Percentiles rank a stretch among this genome's conserved stretches.
Conservation (phyloP, 2,329 filamentous ascomycete genomes). For the Neocatenulostroma microsporum region DNA sequence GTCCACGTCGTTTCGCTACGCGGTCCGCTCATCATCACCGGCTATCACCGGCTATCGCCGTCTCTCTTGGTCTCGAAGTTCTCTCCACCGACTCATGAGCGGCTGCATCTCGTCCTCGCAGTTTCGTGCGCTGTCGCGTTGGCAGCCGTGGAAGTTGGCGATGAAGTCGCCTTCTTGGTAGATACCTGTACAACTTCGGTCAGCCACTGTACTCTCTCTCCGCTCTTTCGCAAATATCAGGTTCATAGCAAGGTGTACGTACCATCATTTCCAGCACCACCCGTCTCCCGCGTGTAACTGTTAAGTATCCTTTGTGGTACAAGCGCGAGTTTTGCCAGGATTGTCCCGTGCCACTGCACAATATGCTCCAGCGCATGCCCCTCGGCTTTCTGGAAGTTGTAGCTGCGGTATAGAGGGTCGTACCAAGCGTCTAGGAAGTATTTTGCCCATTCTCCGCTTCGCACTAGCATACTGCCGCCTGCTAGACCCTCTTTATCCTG, state of each 20-base stretch:
- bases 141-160: slow-evolving; percentile 69
- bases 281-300: slow-evolving; percentile 55
- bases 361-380: slow-evolving; percentile 69
- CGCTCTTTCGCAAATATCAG: neutral
- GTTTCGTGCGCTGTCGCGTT: slow-evolving; percentile 43
- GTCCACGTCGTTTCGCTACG: too few species aligned
- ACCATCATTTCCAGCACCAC: slow-evolving; percentile 20
- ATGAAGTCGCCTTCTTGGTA: slow-evolving; percentile 83
- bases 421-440: slow-evolving; percentile 96
- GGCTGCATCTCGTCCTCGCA: slow-evolving; percentile 61
- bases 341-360: slow-evolving; percentile 81
- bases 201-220: slow-evolving; percentile 26
- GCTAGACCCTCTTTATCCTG: slow-evolving; percentile 77
- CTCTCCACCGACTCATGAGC: slow-evolving; percentile 36
- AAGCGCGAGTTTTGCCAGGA: slow-evolving; percentile 80
- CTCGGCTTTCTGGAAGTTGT: slow-evolving; percentile 96
- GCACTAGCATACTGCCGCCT: slow-evolving; percentile 68
- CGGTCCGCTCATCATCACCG: too few species aligned
- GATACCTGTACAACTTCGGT: slow-evolving; percentile 23
- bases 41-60: slow-evolving; percentile 3
- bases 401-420: slow-evolving; percentile 83
- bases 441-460: slow-evolving; percentile 80
- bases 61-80: slow-evolving; percentile 23
- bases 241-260: slow-evolving; percentile 6
- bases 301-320: slow-evolving; percentile 82